Percentiles rank a stretch among this genome's conserved stretches.
These are phyloP conservation scores for Neonectria neomacrospora DNA, from an alignment of 2,329 filamentous ascomycete species.

Conservation along the genomic window DNA sequence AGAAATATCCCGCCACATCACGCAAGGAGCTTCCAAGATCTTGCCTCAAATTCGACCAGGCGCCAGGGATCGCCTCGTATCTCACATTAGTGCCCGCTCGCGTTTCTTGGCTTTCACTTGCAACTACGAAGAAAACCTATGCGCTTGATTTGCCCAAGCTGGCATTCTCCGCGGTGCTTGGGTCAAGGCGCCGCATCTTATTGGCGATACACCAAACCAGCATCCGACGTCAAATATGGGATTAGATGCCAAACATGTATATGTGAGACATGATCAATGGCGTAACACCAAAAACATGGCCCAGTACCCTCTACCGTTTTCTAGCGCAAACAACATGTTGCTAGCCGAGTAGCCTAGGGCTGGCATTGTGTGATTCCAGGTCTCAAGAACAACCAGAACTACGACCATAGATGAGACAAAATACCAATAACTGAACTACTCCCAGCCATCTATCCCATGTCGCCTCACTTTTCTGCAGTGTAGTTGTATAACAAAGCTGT, in stretches of 20 bases:
- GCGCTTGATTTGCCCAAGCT: slow-evolving; percentile 27
- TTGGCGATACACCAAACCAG: slow-evolving; percentile 7
- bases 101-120: slow-evolving; percentile 22
- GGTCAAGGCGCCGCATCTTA: slow-evolving; percentile 2
- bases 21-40: slow-evolving; percentile 6
- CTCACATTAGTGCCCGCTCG: slow-evolving; percentile 29
- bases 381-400: slow-evolving; percentile 4
- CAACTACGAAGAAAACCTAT: neutral
- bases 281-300: neutral
- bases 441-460: neutral
- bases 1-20: slow-evolving; percentile 14
- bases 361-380: neutral
- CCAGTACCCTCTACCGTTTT: neutral
- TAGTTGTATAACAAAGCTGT: too few species aligned
- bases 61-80: slow-evolving; percentile 30
- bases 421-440: neutral
- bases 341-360: neutral
- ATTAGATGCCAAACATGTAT: slow-evolving; percentile 5
- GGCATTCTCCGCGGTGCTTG: slow-evolving; percentile 7
- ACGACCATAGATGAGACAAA: neutral
- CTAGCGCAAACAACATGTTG: neutral
- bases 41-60: slow-evolving; percentile 17
- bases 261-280: slow-evolving; percentile 11
- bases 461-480: slow-evolving; percentile 2
- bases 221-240: slow-evolving; percentile 1